Percentiles rank a stretch among this genome's conserved stretches.
Conservation (phyloP, 176 grass and related monocot species). For the Oryza coarctata region DNA sequence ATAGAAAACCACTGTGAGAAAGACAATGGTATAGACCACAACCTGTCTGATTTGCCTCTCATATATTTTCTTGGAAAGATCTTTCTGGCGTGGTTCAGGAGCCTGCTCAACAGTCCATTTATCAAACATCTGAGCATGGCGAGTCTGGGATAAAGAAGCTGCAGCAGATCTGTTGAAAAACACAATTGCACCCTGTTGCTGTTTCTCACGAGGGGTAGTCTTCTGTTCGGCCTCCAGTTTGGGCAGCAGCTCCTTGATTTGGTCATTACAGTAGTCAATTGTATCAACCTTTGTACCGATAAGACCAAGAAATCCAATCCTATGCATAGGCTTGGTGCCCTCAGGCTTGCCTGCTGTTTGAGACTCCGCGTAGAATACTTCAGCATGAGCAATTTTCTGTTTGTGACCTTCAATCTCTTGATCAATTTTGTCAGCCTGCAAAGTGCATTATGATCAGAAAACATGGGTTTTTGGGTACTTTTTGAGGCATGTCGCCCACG, state of each 20-base stretch:
- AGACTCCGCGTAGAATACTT: constrained; percentile 65
- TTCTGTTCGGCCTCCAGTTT: constrained; percentile 88
- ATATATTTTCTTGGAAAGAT: constrained; percentile 61
- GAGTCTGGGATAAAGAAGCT: constrained; percentile 77
- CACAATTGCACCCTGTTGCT: constrained; percentile 70
- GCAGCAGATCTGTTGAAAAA: constrained; percentile 82
- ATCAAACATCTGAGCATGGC: constrained; percentile 76
- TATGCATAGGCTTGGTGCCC: constrained; percentile 64
- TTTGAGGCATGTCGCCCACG: constrained; percentile 8
- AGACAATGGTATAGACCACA: constrained; percentile 66
- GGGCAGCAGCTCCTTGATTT: constrained; percentile 80
- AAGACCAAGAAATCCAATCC: constrained; percentile 78
- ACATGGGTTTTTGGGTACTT: background rate
- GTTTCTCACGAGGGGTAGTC: constrained; percentile 65
- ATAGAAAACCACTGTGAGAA: constrained; percentile 75
- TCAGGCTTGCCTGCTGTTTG: constrained; percentile 62
- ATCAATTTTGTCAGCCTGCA: constrained; percentile 87
- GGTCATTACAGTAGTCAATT: constrained; percentile 65
- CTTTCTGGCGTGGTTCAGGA: constrained; percentile 64
- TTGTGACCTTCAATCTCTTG: constrained; percentile 70
- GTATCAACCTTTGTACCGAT: constrained; percentile 89
- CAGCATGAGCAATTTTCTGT: constrained; percentile 76
- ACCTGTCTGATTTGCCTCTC: constrained; percentile 60
- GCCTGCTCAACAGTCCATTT: constrained; percentile 83
- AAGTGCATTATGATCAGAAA: constrained; percentile 9